Evolutionary conservation across 129 eudicot genomes (phyloP).

Genomic region (Pseudognaphalium luteoalbum): DNA sequence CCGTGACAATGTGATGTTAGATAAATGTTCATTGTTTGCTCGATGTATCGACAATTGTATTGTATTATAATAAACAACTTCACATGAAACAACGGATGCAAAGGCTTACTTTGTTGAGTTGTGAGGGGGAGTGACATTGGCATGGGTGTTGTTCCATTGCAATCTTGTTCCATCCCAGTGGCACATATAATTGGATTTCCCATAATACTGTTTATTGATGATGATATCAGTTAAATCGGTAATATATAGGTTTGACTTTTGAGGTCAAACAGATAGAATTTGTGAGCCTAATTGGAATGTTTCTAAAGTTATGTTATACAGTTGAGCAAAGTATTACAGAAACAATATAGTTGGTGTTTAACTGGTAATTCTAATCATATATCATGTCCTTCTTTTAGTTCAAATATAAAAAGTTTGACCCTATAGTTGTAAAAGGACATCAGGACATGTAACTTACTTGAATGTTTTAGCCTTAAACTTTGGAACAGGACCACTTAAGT

Average conservation of each 20-base stretch:
- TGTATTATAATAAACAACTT: background rate
- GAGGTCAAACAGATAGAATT: slow-evolving; percentile 16
- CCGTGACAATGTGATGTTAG: background rate
- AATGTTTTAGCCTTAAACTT: slow-evolving; percentile 72
- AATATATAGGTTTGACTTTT: slow-evolving; percentile 14
- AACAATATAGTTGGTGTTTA: background rate
- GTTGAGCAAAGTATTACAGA: background rate
- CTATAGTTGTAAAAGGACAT: slow-evolving; percentile 1
- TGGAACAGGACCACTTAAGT: slow-evolving; percentile 93
- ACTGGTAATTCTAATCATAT: background rate
- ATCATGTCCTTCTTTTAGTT: background rate
- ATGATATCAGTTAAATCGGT: background rate
- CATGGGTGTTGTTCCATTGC: slow-evolving; percentile 70
- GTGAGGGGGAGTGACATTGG: slow-evolving; percentile 55
- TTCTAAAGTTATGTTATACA: background rate
- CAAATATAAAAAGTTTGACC: slow-evolving; percentile 11
- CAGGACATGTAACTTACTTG: slow-evolving; percentile 50
- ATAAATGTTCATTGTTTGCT: background rate
- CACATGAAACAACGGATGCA: background rate
- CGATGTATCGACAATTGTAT: slow-evolving; percentile 4
- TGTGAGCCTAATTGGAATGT: background rate
- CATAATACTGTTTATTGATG: slow-evolving; percentile 51
- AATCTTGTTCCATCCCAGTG: slow-evolving; percentile 72
- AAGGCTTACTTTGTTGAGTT: slow-evolving; percentile 56
- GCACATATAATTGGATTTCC: slow-evolving; percentile 94